Percentiles rank a stretch among this genome's conserved stretches.
Conservation (phyloP, 805 yeast genomes). For the Cyberlindnera sargentensis region DNA sequence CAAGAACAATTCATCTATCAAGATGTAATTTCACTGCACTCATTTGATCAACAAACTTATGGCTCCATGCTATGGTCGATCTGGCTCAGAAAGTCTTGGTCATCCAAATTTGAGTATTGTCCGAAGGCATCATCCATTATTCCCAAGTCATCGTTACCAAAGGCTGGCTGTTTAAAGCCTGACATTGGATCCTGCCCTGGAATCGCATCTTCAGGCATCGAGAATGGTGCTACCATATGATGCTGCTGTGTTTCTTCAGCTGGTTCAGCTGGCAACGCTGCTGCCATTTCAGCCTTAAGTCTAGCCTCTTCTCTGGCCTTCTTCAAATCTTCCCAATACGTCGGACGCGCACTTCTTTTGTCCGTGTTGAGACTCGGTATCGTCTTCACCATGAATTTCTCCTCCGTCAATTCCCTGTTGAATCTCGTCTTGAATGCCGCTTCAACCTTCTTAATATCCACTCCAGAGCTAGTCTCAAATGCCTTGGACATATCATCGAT, state of each 20-base stretch:
- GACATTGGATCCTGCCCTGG: neutral
- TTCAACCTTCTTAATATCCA: slow-evolving; percentile 4
- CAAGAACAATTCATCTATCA: no score
- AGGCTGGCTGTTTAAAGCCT: slow-evolving; percentile 2
- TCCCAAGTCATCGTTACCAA: slow-evolving; percentile 15
- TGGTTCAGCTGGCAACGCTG: slow-evolving; percentile 1
- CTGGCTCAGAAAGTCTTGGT: slow-evolving; percentile 29
- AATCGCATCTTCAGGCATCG: slow-evolving; percentile 1
- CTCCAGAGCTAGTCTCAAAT: slow-evolving; percentile 1
- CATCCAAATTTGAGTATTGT: slow-evolving; percentile 23
- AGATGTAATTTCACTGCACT: no score
- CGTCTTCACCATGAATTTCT: slow-evolving; percentile 6
- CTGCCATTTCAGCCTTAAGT: neutral
- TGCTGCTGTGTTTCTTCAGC: slow-evolving; percentile 3
- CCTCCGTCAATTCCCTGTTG: slow-evolving; percentile 2
- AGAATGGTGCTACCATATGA: neutral
- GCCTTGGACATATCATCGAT: slow-evolving; percentile 8
- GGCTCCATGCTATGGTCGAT: slow-evolving; percentile 29
- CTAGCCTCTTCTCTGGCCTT: slow-evolving; percentile 10
- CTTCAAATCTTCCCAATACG: slow-evolving; percentile 20
- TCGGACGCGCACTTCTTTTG: slow-evolving; percentile 17
- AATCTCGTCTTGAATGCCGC: slow-evolving; percentile 4
- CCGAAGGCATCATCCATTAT: slow-evolving; percentile 30
- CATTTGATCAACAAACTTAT: neutral
- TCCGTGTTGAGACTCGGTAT: slow-evolving; percentile 12